phyloP scores from a whole-genome alignment of 768 basidiomycete species.

The Coprinopsis cinerea region DNA sequence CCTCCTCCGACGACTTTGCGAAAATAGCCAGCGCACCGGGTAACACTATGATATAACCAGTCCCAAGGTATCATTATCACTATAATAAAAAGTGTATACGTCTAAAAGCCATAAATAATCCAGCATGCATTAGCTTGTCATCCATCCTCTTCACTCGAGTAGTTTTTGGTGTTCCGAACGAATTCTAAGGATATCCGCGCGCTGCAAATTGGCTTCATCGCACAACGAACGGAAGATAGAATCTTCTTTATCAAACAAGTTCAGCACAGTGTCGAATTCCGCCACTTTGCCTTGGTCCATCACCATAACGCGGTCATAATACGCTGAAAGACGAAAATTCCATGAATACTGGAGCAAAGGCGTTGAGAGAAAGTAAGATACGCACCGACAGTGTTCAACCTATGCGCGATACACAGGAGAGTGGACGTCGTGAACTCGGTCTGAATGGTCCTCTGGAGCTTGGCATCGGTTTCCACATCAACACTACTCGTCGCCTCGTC shows the following conservation, averaged over 20 bases:
- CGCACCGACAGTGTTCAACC: slow-evolving; percentile 45
- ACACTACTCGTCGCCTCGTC: slow-evolving; percentile 62
- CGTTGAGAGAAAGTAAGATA: neutral
- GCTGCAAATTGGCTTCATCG: slow-evolving; percentile 51
- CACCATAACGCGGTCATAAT: slow-evolving; percentile 68
- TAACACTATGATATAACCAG: neutral
- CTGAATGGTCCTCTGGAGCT: slow-evolving; percentile 59
- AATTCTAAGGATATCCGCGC: slow-evolving; percentile 51
- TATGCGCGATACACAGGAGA: slow-evolving; percentile 44
- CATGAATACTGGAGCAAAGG: neutral
- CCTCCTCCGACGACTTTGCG: no score
- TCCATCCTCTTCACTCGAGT: neutral
- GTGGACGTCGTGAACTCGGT: slow-evolving; percentile 48
- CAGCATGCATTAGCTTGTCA: neutral
- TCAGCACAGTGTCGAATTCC: slow-evolving; percentile 69
- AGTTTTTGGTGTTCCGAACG: slow-evolving; percentile 23
- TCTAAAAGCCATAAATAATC: neutral
- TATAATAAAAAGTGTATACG: neutral
- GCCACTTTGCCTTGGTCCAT: slow-evolving; percentile 64
- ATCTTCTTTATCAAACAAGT: slow-evolving; percentile 50
- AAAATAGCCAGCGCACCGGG: no score
- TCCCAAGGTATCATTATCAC: neutral
- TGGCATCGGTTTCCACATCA: slow-evolving; percentile 57
- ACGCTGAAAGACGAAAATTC: slow-evolving; percentile 25
- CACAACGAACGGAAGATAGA: slow-evolving; percentile 69